These are phyloP conservation scores for Scenedesmus sp. DNA, from an alignment of 163 green algal genomes.

Conservation along the genomic window DNA sequence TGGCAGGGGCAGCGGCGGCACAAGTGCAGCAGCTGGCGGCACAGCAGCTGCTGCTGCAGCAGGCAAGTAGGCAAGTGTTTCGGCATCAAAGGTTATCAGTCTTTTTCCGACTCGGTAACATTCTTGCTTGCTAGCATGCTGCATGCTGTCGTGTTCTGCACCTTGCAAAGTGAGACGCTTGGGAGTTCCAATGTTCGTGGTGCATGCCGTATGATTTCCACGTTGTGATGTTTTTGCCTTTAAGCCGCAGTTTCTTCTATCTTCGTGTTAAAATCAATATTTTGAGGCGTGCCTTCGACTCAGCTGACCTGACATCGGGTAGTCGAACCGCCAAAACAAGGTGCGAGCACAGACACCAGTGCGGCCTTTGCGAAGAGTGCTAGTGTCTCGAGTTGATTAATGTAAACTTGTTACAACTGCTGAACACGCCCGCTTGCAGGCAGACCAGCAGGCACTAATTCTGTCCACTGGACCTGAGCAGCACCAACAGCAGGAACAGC, in stretches of 20 bases:
- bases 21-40: background rate
- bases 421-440: background rate
- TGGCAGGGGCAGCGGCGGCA: slow-evolving; percentile 9
- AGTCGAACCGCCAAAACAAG: background rate
- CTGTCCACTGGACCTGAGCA: too few species aligned
- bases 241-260: background rate
- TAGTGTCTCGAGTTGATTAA: too few species aligned
- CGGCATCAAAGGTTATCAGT: background rate
- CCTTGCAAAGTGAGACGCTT: background rate
- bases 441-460: background rate
- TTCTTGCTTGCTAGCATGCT: background rate
- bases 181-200: slow-evolving; percentile 3
- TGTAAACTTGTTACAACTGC: background rate
- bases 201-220: too few species aligned
- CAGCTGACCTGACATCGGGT: background rate
- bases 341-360: background rate
- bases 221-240: background rate
- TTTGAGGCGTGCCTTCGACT: background rate
- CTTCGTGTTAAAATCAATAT: background rate
- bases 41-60: background rate
- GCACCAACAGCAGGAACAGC: background rate
- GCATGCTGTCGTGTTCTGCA: background rate
- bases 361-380: background rate
- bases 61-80: background rate
- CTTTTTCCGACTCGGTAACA: background rate